A percentile compares a stretch with the other conserved stretches of the same genome.
Evolutionary conservation across 768 basidiomycete genomes (phyloP).

Genomic region (Lactifluus volemus): DNA sequence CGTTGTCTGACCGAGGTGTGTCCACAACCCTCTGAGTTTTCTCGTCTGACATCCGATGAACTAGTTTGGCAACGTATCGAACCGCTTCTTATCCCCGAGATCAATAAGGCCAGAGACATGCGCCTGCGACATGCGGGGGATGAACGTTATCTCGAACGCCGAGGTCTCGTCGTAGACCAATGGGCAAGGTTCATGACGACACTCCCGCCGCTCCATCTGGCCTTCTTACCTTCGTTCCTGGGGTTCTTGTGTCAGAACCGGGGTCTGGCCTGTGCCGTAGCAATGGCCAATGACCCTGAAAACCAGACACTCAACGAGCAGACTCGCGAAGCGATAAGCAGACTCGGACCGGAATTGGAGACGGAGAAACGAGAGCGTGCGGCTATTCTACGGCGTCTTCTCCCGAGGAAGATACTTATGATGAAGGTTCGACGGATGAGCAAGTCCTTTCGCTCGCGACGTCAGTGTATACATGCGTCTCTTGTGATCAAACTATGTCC

Average conservation of each 20-base stretch:
- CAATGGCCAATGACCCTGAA: neutral
- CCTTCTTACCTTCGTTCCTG: neutral
- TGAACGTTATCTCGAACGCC: neutral
- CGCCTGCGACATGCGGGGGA: neutral
- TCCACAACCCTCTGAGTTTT: neutral
- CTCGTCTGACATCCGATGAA: neutral
- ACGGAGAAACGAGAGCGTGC: neutral
- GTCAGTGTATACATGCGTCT: neutral
- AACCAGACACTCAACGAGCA: neutral
- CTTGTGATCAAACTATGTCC: neutral
- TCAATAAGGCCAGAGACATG: neutral
- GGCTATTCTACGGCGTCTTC: neutral
- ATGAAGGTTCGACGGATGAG: neutral
- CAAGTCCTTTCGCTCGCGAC: neutral
- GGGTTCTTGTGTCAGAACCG: neutral
- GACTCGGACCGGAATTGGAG: neutral
- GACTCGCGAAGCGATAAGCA: neutral
- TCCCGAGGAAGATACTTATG: neutral
- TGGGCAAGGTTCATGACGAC: neutral
- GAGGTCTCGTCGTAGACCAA: neutral
- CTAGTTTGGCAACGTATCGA: constrained; percentile 6
- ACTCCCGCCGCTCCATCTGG: neutral
- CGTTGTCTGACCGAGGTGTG: constrained; percentile 12
- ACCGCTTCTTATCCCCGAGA: constrained; percentile 1
- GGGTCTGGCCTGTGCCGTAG: neutral